Evolutionary conservation across 2,329 filamentous ascomycete species (phyloP).

Genomic region (Neonectria coccinea): DNA sequence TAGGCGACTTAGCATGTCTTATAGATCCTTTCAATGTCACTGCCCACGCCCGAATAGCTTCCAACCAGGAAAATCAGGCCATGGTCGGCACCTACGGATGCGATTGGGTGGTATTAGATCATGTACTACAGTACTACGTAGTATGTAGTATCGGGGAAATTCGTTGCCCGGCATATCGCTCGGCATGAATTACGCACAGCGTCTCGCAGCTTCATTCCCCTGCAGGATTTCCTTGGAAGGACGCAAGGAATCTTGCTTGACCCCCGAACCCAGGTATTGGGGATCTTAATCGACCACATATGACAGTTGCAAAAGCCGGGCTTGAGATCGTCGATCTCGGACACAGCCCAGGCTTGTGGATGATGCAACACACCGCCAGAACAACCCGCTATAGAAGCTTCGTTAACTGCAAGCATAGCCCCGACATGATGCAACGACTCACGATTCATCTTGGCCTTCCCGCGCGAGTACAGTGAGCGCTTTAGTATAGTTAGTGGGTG

Average conservation of each 20-base stretch:
- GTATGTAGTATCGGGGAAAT: background rate
- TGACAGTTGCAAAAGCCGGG: background rate
- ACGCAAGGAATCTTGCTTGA: background rate
- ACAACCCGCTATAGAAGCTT: background rate
- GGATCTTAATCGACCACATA: background rate
- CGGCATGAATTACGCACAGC: background rate
- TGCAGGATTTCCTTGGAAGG: background rate
- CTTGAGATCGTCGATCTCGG: conserved; percentile 1
- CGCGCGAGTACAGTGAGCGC: background rate
- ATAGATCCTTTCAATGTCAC: background rate
- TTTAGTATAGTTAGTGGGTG: background rate
- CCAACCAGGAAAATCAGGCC: background rate
- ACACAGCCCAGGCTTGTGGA: conserved; percentile 5
- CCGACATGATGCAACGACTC: conserved; percentile 14
- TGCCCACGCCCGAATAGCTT: background rate
- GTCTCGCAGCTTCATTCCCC: background rate
- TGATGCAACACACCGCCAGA: conserved; percentile 23
- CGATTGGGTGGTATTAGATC: background rate
- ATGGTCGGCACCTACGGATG: background rate
- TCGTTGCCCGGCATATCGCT: background rate
- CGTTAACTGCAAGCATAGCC: conserved; percentile 10
- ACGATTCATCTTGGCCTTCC: conserved; percentile 8
- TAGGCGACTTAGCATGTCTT: background rate
- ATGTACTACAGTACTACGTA: background rate
- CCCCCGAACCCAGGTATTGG: background rate